These are phyloP conservation scores for Scutellaria baicalensis DNA, from an alignment of 257 asterid genomes.

Conservation along the genomic window DNA sequence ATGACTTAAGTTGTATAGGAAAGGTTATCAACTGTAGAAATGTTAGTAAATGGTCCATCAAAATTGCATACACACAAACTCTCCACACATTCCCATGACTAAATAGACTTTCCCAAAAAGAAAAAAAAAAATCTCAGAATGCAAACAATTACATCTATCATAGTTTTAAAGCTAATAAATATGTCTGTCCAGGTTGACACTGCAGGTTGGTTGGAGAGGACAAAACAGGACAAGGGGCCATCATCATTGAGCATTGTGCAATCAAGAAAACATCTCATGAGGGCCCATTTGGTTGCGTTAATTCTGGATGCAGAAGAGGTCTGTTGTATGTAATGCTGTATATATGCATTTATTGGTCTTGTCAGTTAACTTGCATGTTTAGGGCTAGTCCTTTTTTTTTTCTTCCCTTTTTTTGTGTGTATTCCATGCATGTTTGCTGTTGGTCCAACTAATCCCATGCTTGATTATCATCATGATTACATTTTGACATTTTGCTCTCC, in stretches of 20 bases:
- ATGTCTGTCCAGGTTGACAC: slow-evolving; percentile 74
- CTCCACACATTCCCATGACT: not conserved
- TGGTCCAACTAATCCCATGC: not conserved
- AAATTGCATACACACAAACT: not conserved
- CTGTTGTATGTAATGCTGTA: slow-evolving; percentile 13
- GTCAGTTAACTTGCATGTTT: not conserved
- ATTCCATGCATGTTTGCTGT: not conserved
- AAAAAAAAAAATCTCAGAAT: not conserved
- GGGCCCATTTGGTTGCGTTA: slow-evolving; percentile 93
- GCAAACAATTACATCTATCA: not conserved
- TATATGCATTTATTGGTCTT: not conserved
- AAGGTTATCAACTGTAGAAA: not conserved
- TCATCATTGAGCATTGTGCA: slow-evolving; percentile 89
- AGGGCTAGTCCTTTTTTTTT: not conserved
- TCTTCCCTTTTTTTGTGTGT: not conserved
- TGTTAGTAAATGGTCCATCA: not conserved
- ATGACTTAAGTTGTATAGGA: not conserved
- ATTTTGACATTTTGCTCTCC: not conserved
- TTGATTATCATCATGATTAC: not conserved
- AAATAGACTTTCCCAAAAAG: not conserved
- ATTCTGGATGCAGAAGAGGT: slow-evolving; percentile 98
- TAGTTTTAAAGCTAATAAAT: not conserved
- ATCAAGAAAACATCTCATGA: slow-evolving; percentile 92
- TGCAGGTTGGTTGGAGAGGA: slow-evolving; percentile 98
- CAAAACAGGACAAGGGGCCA: slow-evolving; percentile 91